Conservation (phyloP, 2,329 filamentous ascomycete species). For the Fusarium cyanostomum region DNA sequence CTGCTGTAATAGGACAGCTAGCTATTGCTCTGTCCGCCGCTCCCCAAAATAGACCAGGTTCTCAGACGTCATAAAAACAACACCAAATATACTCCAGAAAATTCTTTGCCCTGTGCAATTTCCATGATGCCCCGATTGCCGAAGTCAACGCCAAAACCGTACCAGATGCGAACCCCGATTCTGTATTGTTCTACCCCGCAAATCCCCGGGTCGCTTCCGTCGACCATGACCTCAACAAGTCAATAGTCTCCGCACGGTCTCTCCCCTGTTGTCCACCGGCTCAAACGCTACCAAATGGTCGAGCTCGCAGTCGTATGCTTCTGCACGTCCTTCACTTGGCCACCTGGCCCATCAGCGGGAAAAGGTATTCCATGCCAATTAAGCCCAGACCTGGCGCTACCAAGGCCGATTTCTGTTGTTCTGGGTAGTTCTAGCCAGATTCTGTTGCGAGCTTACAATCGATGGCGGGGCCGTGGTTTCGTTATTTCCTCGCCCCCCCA, state of each 20-base stretch:
- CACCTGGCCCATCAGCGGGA: not conserved
- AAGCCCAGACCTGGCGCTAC: conserved; percentile 11
- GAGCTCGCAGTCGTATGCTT: not conserved
- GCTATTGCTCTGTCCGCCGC: conserved; percentile 7
- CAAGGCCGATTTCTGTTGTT: conserved; percentile 24
- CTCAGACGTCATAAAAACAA: conserved; percentile 15
- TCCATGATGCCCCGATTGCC: conserved; percentile 26
- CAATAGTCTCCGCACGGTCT: not conserved
- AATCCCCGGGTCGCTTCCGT: not conserved
- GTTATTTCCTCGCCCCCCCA: conserved; percentile 6
- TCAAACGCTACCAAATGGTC: not conserved
- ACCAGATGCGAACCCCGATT: conserved; percentile 12
- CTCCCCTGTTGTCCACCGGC: not conserved
- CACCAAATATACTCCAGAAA: conserved; percentile 24
- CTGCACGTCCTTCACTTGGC: not conserved
- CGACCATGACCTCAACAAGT: conserved; percentile 9
- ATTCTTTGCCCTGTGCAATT: conserved; percentile 28
- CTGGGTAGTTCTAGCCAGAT: conserved; percentile 5
- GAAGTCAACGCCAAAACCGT: conserved; percentile 35
- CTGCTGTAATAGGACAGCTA: conserved; percentile 33
- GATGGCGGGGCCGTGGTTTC: conserved; percentile 7
- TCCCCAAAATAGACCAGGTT: conserved; percentile 6
- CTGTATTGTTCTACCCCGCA: conserved; percentile 21
- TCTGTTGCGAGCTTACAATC: not conserved
- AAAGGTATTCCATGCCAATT: not conserved